Evolutionary conservation across 345 rosid species (phyloP).

Genomic region (Moricandia moricandioides): DNA sequence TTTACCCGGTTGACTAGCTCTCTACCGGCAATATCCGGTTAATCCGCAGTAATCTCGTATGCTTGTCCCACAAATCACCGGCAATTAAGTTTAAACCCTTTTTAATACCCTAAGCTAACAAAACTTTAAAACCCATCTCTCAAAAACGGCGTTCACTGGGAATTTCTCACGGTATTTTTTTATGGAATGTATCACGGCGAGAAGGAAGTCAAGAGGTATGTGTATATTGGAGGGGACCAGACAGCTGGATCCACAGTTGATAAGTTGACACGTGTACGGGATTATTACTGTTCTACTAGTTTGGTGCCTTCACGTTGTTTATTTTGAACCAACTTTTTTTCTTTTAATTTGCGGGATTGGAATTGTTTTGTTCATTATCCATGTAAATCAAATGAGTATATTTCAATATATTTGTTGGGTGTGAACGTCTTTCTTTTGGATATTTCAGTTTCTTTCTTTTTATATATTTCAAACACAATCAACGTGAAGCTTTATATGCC

Average conservation of each 20-base stretch:
- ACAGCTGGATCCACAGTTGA: slow-evolving; percentile 45
- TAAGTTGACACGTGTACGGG: slow-evolving; percentile 54
- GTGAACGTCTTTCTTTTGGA: slow-evolving; percentile 19
- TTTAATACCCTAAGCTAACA: slow-evolving; percentile 17
- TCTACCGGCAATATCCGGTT: slow-evolving; percentile 46
- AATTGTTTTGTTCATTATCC: slow-evolving; percentile 18
- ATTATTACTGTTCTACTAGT: slow-evolving; percentile 32
- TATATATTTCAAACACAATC: slow-evolving; percentile 7
- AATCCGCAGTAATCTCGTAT: slow-evolving; percentile 37
- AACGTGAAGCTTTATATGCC: slow-evolving; percentile 26
- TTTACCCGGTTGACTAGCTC: slow-evolving; percentile 26
- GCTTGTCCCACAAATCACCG: slow-evolving; percentile 47
- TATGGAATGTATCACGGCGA: slow-evolving; percentile 3
- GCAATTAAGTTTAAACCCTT: slow-evolving; percentile 27
- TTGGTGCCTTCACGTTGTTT: slow-evolving; percentile 51
- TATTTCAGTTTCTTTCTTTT: slow-evolving; percentile 1
- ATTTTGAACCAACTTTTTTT: slow-evolving; percentile 3
- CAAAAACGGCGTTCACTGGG: slow-evolving; percentile 11
- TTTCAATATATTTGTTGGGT: slow-evolving; percentile 12
- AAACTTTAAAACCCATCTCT: not conserved
- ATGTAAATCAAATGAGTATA: slow-evolving; percentile 32
- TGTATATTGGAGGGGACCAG: slow-evolving; percentile 23
- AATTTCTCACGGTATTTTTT: slow-evolving; percentile 9
- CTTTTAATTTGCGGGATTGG: slow-evolving; percentile 1
- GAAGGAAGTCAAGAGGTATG: not conserved